Percentiles rank a stretch among this genome's conserved stretches.
Conservation (phyloP, 805 yeast genomes). For the Blastobotrys americana region DNA sequence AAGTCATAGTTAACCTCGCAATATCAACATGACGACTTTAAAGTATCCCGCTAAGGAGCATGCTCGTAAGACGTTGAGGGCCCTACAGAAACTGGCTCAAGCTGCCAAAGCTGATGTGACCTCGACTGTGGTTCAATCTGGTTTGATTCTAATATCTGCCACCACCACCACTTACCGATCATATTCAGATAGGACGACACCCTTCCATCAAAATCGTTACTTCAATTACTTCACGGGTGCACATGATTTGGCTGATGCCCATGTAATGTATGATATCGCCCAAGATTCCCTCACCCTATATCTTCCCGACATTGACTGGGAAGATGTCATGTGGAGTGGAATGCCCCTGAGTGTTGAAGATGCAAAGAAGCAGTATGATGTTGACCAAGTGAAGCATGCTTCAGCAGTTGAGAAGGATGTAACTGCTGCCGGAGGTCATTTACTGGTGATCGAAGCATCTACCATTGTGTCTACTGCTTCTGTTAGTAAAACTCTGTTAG, state of each 20-base stretch:
- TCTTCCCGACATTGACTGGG: constrained; percentile 76
- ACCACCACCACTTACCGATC: constrained; percentile 44
- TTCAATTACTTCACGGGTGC: constrained; percentile 83
- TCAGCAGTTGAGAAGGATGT: constrained; percentile 38
- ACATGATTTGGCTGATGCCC: constrained; percentile 63
- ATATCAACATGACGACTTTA: constrained; percentile 9
- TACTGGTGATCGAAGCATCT: constrained; percentile 23
- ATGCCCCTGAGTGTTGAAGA: constrained; percentile 62
- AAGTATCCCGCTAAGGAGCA: constrained; percentile 84
- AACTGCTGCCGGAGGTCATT: constrained; percentile 10
- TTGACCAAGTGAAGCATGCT: constrained; percentile 69
- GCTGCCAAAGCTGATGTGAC: constrained; percentile 20
- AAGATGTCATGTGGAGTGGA: constrained; percentile 96
- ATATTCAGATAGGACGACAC: constrained; percentile 71
- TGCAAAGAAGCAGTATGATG: constrained; percentile 62
- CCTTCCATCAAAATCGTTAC: constrained; percentile 84
- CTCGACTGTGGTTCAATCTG: constrained; percentile 36
- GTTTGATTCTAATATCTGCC: constrained; percentile 40
- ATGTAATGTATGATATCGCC: constrained; percentile 49
- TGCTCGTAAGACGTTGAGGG: constrained; percentile 35
- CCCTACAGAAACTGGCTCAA: constrained; percentile 30
- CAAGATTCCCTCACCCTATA: constrained; percentile 59
- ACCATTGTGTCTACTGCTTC: constrained; percentile 15
- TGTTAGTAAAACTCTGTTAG: constrained; percentile 26
- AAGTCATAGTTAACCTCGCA: too few species aligned